These are phyloP conservation scores for Citrus reticulata DNA, from an alignment of 345 rosid species.

Conservation along the genomic window DNA sequence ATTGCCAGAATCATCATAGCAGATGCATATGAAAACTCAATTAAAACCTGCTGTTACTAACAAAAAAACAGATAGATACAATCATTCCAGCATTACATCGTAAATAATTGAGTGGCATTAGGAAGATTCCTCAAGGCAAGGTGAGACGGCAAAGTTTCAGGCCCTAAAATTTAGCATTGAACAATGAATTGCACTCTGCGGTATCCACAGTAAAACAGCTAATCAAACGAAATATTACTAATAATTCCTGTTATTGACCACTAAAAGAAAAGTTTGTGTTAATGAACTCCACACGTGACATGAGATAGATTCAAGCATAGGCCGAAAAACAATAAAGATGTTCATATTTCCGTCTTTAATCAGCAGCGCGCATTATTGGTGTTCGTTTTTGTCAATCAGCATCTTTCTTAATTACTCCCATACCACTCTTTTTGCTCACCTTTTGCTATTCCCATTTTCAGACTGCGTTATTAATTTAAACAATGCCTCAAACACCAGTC, in stretches of 20 bases:
- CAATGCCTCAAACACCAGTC: background rate
- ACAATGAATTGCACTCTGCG: background rate
- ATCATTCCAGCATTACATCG: background rate
- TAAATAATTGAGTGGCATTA: background rate
- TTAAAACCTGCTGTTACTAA: background rate
- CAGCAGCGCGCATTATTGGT: background rate
- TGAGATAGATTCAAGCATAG: background rate
- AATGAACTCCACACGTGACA: background rate
- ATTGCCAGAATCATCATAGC: background rate
- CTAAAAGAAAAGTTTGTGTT: background rate
- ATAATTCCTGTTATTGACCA: background rate
- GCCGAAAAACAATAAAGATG: too few relatives aligned
- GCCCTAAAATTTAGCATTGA: background rate
- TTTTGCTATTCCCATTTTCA: background rate
- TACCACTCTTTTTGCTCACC: background rate
- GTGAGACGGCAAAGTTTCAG: background rate
- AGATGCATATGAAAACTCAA: background rate
- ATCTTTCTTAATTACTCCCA: background rate
- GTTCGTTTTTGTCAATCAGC: background rate
- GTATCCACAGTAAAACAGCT: background rate
- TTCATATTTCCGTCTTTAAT: background rate
- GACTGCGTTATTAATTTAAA: background rate
- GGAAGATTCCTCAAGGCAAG: background rate
- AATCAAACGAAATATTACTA: too few relatives aligned
- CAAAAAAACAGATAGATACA: background rate